Evolutionary conservation across 805 yeast species (phyloP), one percentile per base, ranked within the genome.

Genomic region (Wickerhamomyces chaumierensis): DNA sequence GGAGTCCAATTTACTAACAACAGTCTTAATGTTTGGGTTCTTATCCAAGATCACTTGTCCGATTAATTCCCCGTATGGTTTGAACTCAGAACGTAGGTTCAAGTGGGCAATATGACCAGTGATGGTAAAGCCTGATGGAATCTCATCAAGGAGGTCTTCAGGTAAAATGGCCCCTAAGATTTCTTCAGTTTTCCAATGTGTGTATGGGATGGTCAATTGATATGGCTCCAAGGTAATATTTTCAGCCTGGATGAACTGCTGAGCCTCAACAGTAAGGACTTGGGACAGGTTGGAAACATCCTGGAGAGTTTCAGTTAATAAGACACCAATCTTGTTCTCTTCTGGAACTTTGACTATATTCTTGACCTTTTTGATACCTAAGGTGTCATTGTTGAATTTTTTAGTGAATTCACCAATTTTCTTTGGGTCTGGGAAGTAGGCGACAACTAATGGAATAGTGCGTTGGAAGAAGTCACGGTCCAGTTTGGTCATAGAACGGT

Each of bases 81-180:
- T 78, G 61, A 79, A 92, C 52, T 84, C 92, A 32, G 80, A 81
- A 34, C 87, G 68, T 33, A 92, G 59, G 52, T 92, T 92, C 52
- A 94, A 60, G 59, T 92, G 99, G 0, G 97, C 98, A 41, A 92
- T 72, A 60, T 92, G 97, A 0, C 99, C 99, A 0, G 94, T 94
- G 29, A 78, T 75, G 1, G 97, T 84, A 57, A 83, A 92, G 0
- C 97, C 94, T 1, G 92, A 68, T 1, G 98, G 99, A 8, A 81
- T 66, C 40, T 86, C 95, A 33, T 72, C 78, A 6, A 74, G 59
- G 17, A 76, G 57, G 16, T 75, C 66, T 34, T 73, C 80, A 0
- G 99, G 98, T 34, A 92, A 58, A 3, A 87, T 72, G 0, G 95
- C 73, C 34, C 68, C 65, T 31, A 92, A 63, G 14, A 92, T 81